phyloP scores from a whole-genome alignment of 1,139 yeast species.

The Kodamaea derodonti region DNA sequence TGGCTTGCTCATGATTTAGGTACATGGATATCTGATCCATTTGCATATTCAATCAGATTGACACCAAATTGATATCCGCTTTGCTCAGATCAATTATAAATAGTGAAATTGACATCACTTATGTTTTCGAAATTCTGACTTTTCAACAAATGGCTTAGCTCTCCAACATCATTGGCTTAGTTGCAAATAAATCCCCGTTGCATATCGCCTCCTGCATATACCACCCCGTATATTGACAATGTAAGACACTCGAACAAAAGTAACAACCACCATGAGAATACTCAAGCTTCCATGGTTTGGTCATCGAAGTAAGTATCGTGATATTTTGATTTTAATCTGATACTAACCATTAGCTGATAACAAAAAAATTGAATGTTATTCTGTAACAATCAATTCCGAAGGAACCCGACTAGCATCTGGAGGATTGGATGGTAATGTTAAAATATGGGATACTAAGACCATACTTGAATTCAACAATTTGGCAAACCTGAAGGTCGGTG shows the following conservation, averaged over 20 bases:
- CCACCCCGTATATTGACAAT: neutral
- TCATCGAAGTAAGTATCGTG: slow-evolving; percentile 50
- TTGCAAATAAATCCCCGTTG: too few relatives aligned
- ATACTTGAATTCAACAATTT: slow-evolving; percentile 33
- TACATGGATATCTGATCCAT: too few relatives aligned
- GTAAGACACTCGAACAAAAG: too few relatives aligned
- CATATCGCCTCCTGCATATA: neutral
- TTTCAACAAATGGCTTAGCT: too few relatives aligned
- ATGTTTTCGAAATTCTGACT: too few relatives aligned
- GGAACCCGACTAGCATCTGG: slow-evolving; percentile 89
- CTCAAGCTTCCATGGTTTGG: slow-evolving; percentile 83
- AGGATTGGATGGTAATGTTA: slow-evolving; percentile 89
- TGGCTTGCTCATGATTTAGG: too few relatives aligned
- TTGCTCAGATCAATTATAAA: too few relatives aligned
- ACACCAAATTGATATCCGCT: too few relatives aligned
- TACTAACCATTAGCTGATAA: slow-evolving; percentile 56
- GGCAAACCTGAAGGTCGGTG: slow-evolving; percentile 3
- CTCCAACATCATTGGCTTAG: too few relatives aligned
- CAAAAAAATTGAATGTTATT: slow-evolving; percentile 77
- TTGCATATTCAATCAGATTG: too few relatives aligned
- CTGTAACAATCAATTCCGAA: slow-evolving; percentile 76
- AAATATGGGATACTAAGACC: slow-evolving; percentile 80
- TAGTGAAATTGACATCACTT: too few relatives aligned
- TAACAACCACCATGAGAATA: slow-evolving; percentile 51
- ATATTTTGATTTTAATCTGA: neutral